Base-by-base conservation (phyloP, 2,329 filamentous ascomycete species). In the Endoconidiophora polonica region DNA sequence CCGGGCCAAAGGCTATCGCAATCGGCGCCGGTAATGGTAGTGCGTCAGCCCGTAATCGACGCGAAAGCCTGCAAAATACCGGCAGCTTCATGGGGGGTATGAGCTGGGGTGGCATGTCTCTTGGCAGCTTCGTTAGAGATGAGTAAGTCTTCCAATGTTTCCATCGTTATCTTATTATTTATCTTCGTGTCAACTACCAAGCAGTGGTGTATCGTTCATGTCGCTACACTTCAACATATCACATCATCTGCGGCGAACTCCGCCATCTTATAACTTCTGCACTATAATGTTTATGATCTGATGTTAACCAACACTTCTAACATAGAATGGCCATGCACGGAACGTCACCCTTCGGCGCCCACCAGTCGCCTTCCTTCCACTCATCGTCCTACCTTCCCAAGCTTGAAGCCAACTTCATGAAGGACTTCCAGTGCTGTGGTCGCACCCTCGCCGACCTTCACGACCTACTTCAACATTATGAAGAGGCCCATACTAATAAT, bases 341-440 rank as follows among this genome's bases (percentile, higher is more conserved):
- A 59, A 95, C 87, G 16, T 96, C 91, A n/a, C 91, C 91, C 9
- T 94, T 90, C 60, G 63, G 60, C 44, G 79, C 74, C 52, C 77
- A 88, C 59, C 83, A 88, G 63, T 94, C 88, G n/a, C 86, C 91
- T 0, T 95, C 90, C 1, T 93, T 86, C 59, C 90, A 96, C 65
- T 96, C 90, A 1, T 94, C 88, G 5, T 96, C 91, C 23, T 96
- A 96, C 62, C 76, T 95, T 1, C 90, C 88, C 7, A 95, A 94
- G 65, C 79, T 95, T 61, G 91, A 98, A 66, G 90, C 90, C 54
- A 91, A 90, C 61, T 98, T 95, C 64, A 93, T 96, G 86, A 83
- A 83, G 65, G 88, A 96, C 67, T 96, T 96, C 66, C 83, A 83
- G 48, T 98, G 91, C 68, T 98, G 91, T 66, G 87, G 87, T 59